Evolutionary conservation across 495 filamentous ascomycete genomes (phyloP).

Genomic region (Hypoxylon lienhwacheense): DNA sequence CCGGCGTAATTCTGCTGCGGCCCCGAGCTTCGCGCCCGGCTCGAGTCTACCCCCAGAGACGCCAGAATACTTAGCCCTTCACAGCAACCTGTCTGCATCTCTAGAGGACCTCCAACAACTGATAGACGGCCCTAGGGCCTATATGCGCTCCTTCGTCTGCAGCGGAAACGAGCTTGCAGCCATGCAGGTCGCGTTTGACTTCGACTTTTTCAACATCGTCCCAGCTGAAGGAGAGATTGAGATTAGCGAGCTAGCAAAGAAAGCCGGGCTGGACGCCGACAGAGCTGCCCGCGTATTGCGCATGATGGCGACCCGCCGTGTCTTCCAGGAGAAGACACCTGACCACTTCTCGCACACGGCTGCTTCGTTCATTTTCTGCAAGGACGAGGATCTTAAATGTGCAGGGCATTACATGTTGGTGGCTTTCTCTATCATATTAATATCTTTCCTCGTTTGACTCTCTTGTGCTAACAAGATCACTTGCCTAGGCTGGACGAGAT

Average conservation of each 20-base stretch:
- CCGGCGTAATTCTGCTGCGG: background rate
- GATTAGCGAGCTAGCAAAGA: constrained; percentile 24
- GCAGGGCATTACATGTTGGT: constrained; percentile 10
- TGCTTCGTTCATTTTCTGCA: background rate
- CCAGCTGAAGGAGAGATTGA: constrained; percentile 14
- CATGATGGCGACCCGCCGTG: constrained; percentile 29
- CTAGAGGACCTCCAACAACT: constrained; percentile 31
- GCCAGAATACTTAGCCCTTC: background rate
- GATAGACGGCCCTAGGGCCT: constrained; percentile 31
- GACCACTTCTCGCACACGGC: background rate
- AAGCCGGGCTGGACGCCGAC: constrained; percentile 34
- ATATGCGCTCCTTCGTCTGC: constrained; percentile 8
- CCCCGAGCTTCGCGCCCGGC: background rate
- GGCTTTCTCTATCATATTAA: background rate
- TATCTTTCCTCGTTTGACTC: background rate
- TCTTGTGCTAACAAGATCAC: constrained; percentile 30
- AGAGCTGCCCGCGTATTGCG: constrained; percentile 29
- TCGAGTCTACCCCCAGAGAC: background rate
- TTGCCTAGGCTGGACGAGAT: constrained; percentile 35
- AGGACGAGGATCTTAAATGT: background rate
- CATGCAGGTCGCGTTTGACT: background rate
- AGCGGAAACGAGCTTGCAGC: constrained; percentile 32
- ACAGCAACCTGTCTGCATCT: background rate
- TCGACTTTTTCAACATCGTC: background rate
- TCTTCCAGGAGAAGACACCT: constrained; percentile 31